A percentile compares a stretch with the other conserved stretches of the same genome.
phyloP scores from a whole-genome alignment of 2,329 filamentous ascomycete genomes.

The Trichoderma citrinoviride region DNA sequence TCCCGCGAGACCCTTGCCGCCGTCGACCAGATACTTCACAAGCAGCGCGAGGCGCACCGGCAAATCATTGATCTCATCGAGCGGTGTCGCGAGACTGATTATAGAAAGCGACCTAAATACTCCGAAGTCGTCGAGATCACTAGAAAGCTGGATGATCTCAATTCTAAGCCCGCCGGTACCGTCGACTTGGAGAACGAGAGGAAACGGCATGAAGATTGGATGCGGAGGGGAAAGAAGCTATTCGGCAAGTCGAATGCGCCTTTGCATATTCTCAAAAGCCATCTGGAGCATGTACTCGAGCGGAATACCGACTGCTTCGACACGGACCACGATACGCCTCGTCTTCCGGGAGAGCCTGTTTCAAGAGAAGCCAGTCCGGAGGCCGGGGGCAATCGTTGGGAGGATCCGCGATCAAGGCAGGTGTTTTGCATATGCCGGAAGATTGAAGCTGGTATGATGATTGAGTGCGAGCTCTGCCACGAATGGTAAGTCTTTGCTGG shows the following conservation, averaged over 20 bases:
- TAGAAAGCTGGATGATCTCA: conserved; percentile 81
- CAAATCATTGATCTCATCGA: conserved; percentile 81
- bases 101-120: conserved; percentile 79
- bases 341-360: conserved; percentile 86
- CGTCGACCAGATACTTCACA: conserved; percentile 90
- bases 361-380: conserved; percentile 72
- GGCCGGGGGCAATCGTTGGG: conserved; percentile 53
- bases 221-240: conserved; percentile 94
- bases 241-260: conserved; percentile 98
- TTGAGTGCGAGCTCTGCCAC: conserved; percentile 96
- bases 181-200: conserved; percentile 92
- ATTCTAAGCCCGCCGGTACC: conserved; percentile 87
- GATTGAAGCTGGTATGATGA: conserved; percentile 97
- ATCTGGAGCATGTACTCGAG: conserved; percentile 90
- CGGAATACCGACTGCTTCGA: conserved; percentile 92
- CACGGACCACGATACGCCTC: conserved; percentile 75
- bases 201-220: conserved; percentile 97
- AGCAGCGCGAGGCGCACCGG: conserved; percentile 90
- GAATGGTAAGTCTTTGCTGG: conserved; percentile 72
- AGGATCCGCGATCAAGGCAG: conserved; percentile 65
- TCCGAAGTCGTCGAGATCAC: conserved; percentile 86
- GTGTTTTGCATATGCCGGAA: conserved; percentile 97
- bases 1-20: conserved; percentile 73
- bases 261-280: conserved; percentile 88
- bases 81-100: conserved; percentile 70